phyloP scores from a whole-genome alignment of 768 basidiomycete species.

The Tricholomella constricta region DNA sequence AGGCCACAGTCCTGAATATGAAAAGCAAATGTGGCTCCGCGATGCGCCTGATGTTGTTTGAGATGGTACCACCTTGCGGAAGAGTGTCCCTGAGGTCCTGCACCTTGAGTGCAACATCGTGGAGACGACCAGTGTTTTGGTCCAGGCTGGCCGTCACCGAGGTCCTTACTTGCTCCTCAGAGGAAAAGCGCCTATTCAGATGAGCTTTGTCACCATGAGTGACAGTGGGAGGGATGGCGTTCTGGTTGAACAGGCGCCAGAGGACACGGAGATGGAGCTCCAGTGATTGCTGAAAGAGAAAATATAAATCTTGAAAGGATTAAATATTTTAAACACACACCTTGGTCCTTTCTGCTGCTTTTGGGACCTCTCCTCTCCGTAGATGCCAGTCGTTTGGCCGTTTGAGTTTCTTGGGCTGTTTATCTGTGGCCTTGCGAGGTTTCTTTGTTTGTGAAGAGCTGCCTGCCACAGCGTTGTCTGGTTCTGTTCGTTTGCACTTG shows the following conservation, averaged over 20 bases:
- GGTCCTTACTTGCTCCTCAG: conserved; percentile 3
- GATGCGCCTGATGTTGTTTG: conserved; percentile 8
- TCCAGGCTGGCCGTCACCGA: conserved; percentile 1
- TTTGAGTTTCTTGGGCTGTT: conserved; percentile 11
- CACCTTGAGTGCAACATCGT: not conserved
- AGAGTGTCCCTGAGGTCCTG: not conserved
- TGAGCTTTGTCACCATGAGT: conserved; percentile 2
- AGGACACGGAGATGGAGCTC: conserved; percentile 13
- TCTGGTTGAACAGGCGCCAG: conserved; percentile 15
- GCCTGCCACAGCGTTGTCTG: not conserved
- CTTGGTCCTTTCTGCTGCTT: conserved; percentile 11
- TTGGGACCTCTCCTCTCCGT: conserved; percentile 8
- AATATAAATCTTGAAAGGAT: not conserved
- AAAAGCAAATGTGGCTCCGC: not conserved
- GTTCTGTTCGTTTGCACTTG: conserved; percentile 1
- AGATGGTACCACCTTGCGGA: not conserved
- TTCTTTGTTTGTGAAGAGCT: conserved; percentile 5
- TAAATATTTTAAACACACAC: conserved; percentile 3
- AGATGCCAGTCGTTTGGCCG: conserved; percentile 14
- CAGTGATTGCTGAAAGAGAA: conserved; percentile 5
- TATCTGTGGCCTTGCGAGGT: not conserved
- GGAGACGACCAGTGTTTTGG: not conserved
- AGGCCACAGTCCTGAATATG: conserved; percentile 12
- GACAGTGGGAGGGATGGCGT: conserved; percentile 9
- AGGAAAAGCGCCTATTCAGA: not conserved